Evolutionary conservation across 208 protist species (phyloP), one percentile per base, ranked within the genome.

Genomic region (Leishmania martiniquensis): DNA sequence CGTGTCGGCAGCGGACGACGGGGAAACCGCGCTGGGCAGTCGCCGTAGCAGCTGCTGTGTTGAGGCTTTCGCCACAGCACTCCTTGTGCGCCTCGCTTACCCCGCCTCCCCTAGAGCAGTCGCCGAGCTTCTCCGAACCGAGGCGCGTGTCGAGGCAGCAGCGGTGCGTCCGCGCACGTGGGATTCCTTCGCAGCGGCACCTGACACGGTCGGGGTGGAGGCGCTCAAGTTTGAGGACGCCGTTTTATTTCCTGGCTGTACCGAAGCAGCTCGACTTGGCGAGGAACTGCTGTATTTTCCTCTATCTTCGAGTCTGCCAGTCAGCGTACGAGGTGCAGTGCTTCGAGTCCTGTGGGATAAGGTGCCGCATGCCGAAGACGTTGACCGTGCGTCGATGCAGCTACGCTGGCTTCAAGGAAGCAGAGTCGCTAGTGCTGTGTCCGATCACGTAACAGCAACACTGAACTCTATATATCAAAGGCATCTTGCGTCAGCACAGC

Each of bases 231-330:
- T 85, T 52, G 70, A 79, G 39, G 85, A 89, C 2, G 81, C 72
- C 25, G 49, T 90, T 52, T 17, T 84, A n/a, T 84, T 93, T 63
- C 67, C 83, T 9, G 77, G 82, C 20, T 93, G 87, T 80, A n/a
- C 74, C 54, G 22, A 78, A 44, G 83, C 80, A 39, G 68, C 69
- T 6, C 80, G 55, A 44, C 67, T 85, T 13, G 74, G 79, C 34
- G 73, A 75, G 45, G 82, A 86, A 59, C 77, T 87, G 29, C 32
- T 91, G 32, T 89, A 87, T 45, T 39, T 93, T 5, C 89, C 89
- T 0, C 70, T 93, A 25, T 77, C 75, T 0, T 63, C 81, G 20
- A 44, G 39, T 6, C 82, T 90, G 76, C 52, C 52, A 3, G 15
- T 70, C 25, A 34, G 7, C 51, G 77, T 51, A 49, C 81, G 78